A percentile compares a stretch with the other conserved stretches of the same genome.
Conservation (phyloP, 2,329 filamentous ascomycete species). For the Alternaria sp. region DNA sequence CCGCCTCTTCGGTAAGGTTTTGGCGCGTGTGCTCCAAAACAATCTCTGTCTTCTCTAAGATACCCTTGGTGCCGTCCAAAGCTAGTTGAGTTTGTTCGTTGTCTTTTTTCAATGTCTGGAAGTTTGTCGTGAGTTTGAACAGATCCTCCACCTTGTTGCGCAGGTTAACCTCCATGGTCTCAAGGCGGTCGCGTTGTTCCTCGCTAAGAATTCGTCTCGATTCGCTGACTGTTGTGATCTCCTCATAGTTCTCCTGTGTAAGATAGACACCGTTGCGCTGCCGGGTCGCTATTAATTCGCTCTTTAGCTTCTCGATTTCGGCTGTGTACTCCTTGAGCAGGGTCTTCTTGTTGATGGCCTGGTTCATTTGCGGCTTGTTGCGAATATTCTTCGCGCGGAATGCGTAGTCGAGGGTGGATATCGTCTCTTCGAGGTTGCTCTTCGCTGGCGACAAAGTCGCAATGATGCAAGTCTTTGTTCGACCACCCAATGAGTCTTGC, state of each 20-base stretch:
- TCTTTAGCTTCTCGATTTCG: conserved; percentile 94
- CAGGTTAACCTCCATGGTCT: conserved; percentile 87
- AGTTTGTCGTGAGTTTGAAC: conserved; percentile 82
- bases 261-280: conserved; percentile 96
- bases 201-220: conserved; percentile 89
- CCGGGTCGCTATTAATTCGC: conserved; percentile 88
- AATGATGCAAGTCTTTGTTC: conserved; percentile 98
- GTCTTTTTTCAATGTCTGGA: conserved; percentile 88
- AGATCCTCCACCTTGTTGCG: conserved; percentile 94
- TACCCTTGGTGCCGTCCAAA: conserved; percentile 79
- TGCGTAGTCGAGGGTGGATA: conserved; percentile 96
- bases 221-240: conserved; percentile 90
- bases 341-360: conserved; percentile 90
- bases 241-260: conserved; percentile 85
- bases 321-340: conserved; percentile 85
- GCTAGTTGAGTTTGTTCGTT: conserved; percentile 76
- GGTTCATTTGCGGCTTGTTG: conserved; percentile 96
- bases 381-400: conserved; percentile 98
- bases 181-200: conserved; percentile 89
- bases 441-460: conserved; percentile 94
- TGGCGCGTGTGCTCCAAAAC: conserved; percentile 79
- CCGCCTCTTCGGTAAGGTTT: conserved; percentile 78
- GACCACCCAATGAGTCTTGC: conserved; percentile 94
- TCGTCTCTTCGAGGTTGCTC: conserved; percentile 95
- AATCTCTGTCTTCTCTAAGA: conserved; percentile 87